A percentile compares a stretch with the other conserved stretches of the same genome.
phyloP scores from a whole-genome alignment of 805 yeast genomes.

The Jamesozyma rosinii region DNA sequence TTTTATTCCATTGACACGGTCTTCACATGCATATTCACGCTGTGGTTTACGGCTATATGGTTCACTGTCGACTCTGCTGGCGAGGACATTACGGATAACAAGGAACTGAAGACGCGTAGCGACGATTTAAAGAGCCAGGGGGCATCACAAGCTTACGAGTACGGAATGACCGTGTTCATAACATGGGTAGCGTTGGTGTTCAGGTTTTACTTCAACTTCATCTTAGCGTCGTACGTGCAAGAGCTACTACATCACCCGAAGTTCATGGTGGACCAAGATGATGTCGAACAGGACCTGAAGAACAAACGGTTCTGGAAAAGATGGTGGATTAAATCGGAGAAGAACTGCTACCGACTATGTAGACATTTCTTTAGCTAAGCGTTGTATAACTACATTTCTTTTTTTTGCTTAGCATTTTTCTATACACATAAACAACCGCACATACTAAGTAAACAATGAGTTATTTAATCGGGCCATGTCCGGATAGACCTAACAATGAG shows the following conservation, averaged over 20 bases:
- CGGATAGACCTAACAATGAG: no score
- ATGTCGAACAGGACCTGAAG: constrained; percentile 31
- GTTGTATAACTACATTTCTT: no score
- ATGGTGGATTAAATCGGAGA: constrained; percentile 27
- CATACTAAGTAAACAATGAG: no score
- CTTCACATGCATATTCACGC: constrained; percentile 56
- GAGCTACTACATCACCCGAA: constrained; percentile 43
- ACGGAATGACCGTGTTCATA: constrained; percentile 46
- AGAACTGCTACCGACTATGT: constrained; percentile 25
- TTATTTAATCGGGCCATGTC: no score
- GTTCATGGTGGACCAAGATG: constrained; percentile 32
- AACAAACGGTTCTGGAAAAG: constrained; percentile 23
- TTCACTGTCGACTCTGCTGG: constrained; percentile 32
- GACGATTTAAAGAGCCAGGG: constrained; percentile 40
- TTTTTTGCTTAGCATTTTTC: no score
- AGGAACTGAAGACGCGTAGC: constrained; percentile 8
- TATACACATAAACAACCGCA: no score
- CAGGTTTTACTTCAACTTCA: constrained; percentile 52
- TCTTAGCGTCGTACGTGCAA: constrained; percentile 51
- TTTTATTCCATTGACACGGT: constrained; percentile 61
- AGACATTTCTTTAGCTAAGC: constrained; percentile 12
- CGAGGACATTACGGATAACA: constrained; percentile 1
- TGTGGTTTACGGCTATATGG: constrained; percentile 72
- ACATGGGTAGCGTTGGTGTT: constrained; percentile 39
- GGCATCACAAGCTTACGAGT: constrained; percentile 51